A percentile compares a stretch with the other conserved stretches of the same genome.
These are phyloP conservation scores for Dichotomopilus funicola DNA, from an alignment of 2,329 filamentous ascomycete genomes.

Conservation along the genomic window DNA sequence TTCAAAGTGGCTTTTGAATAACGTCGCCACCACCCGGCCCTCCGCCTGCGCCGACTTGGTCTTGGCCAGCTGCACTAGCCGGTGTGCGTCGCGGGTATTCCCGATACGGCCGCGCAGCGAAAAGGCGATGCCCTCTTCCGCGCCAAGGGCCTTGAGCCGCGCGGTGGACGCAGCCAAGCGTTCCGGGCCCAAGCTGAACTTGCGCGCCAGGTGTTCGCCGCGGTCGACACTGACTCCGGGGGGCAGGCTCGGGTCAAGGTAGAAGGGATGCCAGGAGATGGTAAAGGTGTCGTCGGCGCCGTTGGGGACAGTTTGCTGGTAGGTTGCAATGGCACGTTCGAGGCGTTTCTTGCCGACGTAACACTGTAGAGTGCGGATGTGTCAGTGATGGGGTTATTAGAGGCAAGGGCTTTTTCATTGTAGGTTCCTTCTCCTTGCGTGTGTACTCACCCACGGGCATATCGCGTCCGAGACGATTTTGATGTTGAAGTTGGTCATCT, in stretches of 20 bases:
- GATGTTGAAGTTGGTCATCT: constrained; percentile 70
- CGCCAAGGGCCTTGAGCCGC: constrained; percentile 49
- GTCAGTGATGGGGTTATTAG: neutral
- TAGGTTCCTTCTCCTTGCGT: no score
- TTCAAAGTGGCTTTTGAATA: constrained; percentile 64
- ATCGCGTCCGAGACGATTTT: constrained; percentile 75
- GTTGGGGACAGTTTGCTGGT: constrained; percentile 55
- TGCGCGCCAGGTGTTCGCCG: constrained; percentile 47
- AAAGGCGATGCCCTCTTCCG: constrained; percentile 65
- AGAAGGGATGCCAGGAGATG: constrained; percentile 72
- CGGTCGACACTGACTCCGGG: constrained; percentile 39
- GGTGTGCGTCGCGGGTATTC: constrained; percentile 72
- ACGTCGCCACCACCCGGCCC: constrained; percentile 52
- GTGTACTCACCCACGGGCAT: constrained; percentile 53
- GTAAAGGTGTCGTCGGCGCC: constrained; percentile 60
- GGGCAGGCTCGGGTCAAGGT: constrained; percentile 62
- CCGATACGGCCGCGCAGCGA: constrained; percentile 64
- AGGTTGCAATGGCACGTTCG: constrained; percentile 61
- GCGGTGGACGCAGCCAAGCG: constrained; percentile 31
- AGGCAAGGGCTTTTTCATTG: no score
- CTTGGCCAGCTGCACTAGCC: constrained; percentile 65
- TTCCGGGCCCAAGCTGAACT: constrained; percentile 55
- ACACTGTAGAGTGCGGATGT: constrained; percentile 42
- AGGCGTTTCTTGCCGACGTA: constrained; percentile 75
- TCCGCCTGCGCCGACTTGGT: constrained; percentile 43